Conservation (phyloP, 768 basidiomycete species). For the Leccinum obscurum region DNA sequence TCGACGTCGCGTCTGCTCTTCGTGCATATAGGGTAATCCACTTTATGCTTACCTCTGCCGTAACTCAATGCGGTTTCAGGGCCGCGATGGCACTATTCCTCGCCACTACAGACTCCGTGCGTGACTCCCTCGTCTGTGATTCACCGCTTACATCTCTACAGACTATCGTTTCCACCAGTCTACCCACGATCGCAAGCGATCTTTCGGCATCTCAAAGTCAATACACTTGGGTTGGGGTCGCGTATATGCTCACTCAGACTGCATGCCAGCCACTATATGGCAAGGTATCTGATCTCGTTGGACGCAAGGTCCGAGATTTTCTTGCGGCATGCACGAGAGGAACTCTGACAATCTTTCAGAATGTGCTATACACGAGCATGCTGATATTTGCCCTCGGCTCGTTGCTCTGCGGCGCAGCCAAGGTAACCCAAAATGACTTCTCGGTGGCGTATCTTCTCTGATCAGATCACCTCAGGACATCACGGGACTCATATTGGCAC, state of each 20-base stretch:
- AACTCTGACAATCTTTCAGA: conserved; percentile 39
- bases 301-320: conserved; percentile 61
- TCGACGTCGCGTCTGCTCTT: conserved; percentile 59
- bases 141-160: conserved; percentile 22
- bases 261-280: conserved; percentile 85
- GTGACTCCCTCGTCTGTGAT: conserved; percentile 24
- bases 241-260: conserved; percentile 85
- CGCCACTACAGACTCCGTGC: conserved; percentile 82
- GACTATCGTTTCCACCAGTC: conserved; percentile 78
- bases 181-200: conserved; percentile 78
- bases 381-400: conserved; percentile 75
- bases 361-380: conserved; percentile 71
- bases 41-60: neutral
- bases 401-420: conserved; percentile 73
- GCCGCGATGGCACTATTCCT: conserved; percentile 81
- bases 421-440: conserved; percentile 43
- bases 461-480: conserved; percentile 34
- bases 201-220: conserved; percentile 66
- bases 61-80: conserved; percentile 38
- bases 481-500: conserved; percentile 65
- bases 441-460: conserved; percentile 18
- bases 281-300: conserved; percentile 74
- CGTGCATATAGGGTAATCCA: conserved; percentile 65
- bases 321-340: conserved; percentile 3
- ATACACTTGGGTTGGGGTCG: conserved; percentile 85